These are phyloP conservation scores for Cladosporium austrohemisphaericum DNA, from an alignment of 2,329 filamentous ascomycete species.

Conservation along the genomic window DNA sequence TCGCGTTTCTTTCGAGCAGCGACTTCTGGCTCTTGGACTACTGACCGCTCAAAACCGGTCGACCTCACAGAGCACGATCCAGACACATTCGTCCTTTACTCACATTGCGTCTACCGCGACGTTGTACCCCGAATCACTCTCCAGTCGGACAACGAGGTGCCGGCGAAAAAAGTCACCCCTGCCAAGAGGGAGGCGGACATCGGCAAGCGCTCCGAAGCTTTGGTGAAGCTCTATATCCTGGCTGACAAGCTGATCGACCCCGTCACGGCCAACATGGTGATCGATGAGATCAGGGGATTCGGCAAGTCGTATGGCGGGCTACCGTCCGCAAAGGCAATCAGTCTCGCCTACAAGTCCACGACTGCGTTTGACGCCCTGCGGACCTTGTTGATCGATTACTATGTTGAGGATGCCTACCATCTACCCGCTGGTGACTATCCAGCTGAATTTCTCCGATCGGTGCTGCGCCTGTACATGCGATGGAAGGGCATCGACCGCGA, in stretches of 20 bases:
- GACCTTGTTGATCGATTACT: background rate
- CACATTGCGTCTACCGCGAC: background rate
- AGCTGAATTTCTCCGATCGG: too few species aligned
- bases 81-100: background rate
- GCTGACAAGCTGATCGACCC: slow-evolving; percentile 9
- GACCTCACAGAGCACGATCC: background rate
- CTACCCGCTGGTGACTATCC: too few species aligned
- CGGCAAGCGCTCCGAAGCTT: too few species aligned
- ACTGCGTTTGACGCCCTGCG: background rate
- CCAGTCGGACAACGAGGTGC: too few species aligned
- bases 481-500: too few species aligned
- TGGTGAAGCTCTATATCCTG: slow-evolving; percentile 8
- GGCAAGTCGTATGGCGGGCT: background rate
- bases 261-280: slow-evolving; percentile 4
- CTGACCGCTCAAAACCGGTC: background rate
- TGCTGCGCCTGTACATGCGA: too few species aligned
- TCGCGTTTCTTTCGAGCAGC: background rate
- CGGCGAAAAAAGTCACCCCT: too few species aligned
- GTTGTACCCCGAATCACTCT: too few species aligned
- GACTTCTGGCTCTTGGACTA: background rate
- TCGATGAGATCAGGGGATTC: background rate
- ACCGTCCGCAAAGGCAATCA: background rate
- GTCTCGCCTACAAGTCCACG: background rate
- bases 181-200: too few species aligned
- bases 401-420: background rate